Percentiles rank a stretch among this genome's conserved stretches.
Conservation (phyloP, 2,329 filamentous ascomycete genomes). For the Alternaria sp. region DNA sequence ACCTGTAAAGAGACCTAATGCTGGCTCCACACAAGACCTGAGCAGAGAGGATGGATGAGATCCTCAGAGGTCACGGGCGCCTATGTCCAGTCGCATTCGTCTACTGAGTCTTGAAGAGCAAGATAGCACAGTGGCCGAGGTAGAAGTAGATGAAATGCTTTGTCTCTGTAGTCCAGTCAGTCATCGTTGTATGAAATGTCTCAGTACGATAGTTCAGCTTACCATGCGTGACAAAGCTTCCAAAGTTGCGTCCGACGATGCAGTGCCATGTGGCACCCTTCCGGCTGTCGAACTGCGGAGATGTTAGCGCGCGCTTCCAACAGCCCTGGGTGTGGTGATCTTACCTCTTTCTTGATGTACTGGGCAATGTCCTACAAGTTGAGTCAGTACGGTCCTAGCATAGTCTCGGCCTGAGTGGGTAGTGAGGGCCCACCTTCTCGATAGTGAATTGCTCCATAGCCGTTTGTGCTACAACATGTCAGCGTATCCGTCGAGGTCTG, state of each 20-base stretch:
- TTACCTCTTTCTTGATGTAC: constrained; percentile 90
- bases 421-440: constrained; percentile 65
- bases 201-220: constrained; percentile 39
- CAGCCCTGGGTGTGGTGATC: not conserved
- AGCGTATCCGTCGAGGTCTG: constrained; percentile 21
- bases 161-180: constrained; percentile 70
- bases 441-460: constrained; percentile 75
- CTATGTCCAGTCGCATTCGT: constrained; percentile 10
- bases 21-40: not conserved
- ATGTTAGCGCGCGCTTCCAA: constrained; percentile 21
- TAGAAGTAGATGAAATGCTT: constrained; percentile 99
- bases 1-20: constrained; percentile 7
- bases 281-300: constrained; percentile 83
- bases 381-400: constrained; percentile 6
- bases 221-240: constrained; percentile 98
- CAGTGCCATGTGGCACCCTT: constrained; percentile 99
- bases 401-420: not conserved
- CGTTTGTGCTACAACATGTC: constrained; percentile 63
- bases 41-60: constrained; percentile 1
- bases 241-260: constrained; percentile 98
- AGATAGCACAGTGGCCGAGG: constrained; percentile 95
- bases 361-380: constrained; percentile 84
- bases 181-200: not conserved
- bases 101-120: constrained; percentile 98
- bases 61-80: constrained; percentile 4